Evolutionary conservation across 1,284 basidiomycete genomes (phyloP).

Genomic region (Sporisorium sorghi): DNA sequence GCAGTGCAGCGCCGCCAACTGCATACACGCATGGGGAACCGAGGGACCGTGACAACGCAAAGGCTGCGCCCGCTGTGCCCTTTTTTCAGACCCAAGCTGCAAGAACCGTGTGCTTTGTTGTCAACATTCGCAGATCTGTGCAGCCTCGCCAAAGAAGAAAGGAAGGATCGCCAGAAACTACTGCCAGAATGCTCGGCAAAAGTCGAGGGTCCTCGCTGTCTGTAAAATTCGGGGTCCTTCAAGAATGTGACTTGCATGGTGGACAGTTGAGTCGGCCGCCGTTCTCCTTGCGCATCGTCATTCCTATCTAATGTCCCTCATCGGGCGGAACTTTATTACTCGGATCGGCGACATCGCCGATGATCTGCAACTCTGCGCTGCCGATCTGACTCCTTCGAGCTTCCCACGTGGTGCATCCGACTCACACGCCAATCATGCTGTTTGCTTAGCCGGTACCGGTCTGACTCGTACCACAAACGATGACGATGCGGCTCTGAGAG

Average conservation of each 20-base stretch:
- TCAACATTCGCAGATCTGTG: not conserved
- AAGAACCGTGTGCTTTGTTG: not conserved
- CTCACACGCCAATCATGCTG: no score
- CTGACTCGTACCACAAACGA: no score
- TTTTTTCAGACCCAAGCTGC: not conserved
- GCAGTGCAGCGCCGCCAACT: not conserved
- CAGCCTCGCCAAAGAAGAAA: conserved; percentile 1
- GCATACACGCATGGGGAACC: not conserved
- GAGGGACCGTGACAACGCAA: not conserved
- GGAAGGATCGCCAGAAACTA: conserved; percentile 1
- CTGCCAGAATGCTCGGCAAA: conserved; percentile 1
- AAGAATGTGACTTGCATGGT: not conserved
- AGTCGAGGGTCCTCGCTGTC: not conserved
- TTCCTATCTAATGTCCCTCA: not conserved
- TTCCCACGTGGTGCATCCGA: not conserved
- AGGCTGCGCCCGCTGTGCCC: not conserved
- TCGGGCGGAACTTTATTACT: no score
- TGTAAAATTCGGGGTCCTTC: not conserved
- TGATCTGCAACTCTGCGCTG: not conserved
- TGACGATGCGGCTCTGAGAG: no score
- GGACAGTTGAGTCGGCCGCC: not conserved
- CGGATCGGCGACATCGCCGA: no score
- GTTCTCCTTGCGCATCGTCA: not conserved
- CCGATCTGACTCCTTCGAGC: not conserved
- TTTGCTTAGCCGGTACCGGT: no score